Base-by-base conservation (phyloP, 345 rosid species). In the Hevea brasiliensis region DNA sequence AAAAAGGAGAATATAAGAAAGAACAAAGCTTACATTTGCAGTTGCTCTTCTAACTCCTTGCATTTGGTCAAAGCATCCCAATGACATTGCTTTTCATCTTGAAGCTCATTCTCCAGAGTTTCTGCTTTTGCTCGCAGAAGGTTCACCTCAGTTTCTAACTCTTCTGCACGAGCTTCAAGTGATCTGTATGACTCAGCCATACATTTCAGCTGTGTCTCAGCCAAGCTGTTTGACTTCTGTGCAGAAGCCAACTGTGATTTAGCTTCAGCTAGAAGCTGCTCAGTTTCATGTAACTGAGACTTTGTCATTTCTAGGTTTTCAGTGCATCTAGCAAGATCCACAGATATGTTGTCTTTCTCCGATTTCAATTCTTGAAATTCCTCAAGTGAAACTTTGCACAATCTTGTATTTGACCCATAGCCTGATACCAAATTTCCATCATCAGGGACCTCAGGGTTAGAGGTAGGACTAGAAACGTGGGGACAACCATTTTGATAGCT, bases 181-280 rank as follows among this genome's bases (percentile, higher is more conserved):
- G 88, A 84, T 76, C 97, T 85, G 75, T 95, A 95, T 4, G 99
- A 95, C 86, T 91, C 98, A 75, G 86, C 89, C 99, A 95, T 92
- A 77, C 99, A 95, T 83, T 95, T 95, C 59, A 93, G 88, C 80
- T 95, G 99, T n/a, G 92, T 95, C 80, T 92, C 97, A 14, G 94
- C 87, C 87, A 93, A 87, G 84, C 92, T 85, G 82, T 87, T 95
- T 41, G 93, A 87, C 76, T 77, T 93, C 71, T 85, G 82, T 64
- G 93, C 89, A 27, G 88, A 84, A 70, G 84, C 84, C 79, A 95
- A 73, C 42, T 90, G 89, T 51, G 90, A 87, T 82, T 86, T 91
- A 45, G 79, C 88, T 79, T 91, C 89, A 35, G 87, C 86, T 3
- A 95, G 87, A 74, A 85, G 86, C 80, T 85, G 86, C 85, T 91